Evolutionary conservation across 495 filamentous ascomycete species (phyloP), one percentile per base, ranked within the genome.

Genomic region (Trichoderma reesei): DNA sequence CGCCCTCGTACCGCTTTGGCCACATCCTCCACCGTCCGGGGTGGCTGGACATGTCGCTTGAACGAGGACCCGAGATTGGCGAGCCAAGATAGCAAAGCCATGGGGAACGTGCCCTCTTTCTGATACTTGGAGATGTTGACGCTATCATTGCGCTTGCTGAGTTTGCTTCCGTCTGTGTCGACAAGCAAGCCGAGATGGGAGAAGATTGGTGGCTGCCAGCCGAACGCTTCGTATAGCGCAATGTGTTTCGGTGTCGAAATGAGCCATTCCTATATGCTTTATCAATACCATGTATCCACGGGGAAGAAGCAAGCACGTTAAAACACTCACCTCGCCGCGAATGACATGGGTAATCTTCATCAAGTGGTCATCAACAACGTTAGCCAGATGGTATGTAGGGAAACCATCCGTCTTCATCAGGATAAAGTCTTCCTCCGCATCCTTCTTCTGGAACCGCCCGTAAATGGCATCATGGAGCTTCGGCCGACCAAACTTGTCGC

Each of bases 301-400:
- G 31, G 6, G 3, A 0, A 31, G 63, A 64, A 39, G 41, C 60
- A 18, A 41, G 3, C 3, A 36, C 38, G 5, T 41, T 16, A 14
- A 37, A 9, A 3, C 18, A 73, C 87, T 72, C 74, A 90, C 91
- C 8, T 86, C 83, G 60, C 91, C 94, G 46, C 94, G 85, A 61
- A 98, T 88, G 33, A 98, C 95, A 75, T 97, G 92, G 4, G 91
- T 98, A 70, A 98, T 95, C 61, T 88, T 73, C 94, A 98, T 98
- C 60, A 83, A 75, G 71, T 95, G 90, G 72, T 98, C 94, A 72
- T 98, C 94, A 26, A 98, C 87, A 33, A 98, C 92, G 74, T 97
- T 98, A 4, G 94, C 94, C 62, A 98, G 86, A 72, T 98, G 94
- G 70, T 98, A 98, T 9, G 94, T 98, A 1, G 94, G 94, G 62